Evolutionary conservation across 345 rosid genomes (phyloP).

Genomic region (Citrus glauca): DNA sequence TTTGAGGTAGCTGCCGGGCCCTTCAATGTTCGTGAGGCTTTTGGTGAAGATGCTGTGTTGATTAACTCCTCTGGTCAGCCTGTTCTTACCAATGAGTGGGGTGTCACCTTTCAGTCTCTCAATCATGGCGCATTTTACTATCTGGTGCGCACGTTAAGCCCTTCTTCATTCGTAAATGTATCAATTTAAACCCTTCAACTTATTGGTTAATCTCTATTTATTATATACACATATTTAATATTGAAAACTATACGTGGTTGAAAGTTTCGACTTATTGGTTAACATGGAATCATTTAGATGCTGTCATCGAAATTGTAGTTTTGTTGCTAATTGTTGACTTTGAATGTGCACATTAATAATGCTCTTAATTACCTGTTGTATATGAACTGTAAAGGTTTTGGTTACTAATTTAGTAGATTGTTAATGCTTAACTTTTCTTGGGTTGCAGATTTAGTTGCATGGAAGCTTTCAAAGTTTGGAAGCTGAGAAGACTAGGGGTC

Average conservation of each 20-base stretch:
- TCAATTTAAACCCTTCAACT: background rate
- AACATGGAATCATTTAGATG: background rate
- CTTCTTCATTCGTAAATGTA: background rate
- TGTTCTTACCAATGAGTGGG: conserved; percentile 78
- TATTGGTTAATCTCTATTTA: background rate
- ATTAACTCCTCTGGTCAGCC: conserved; percentile 79
- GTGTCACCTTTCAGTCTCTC: conserved; percentile 71
- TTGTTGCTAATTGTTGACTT: background rate
- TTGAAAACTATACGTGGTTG: background rate
- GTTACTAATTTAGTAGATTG: background rate
- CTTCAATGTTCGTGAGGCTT: conserved; percentile 79
- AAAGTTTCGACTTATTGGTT: background rate
- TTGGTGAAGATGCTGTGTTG: conserved; percentile 75
- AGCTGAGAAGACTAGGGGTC: background rate
- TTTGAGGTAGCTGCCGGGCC: conserved; percentile 67
- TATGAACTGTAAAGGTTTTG: background rate
- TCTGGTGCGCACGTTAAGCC: conserved; percentile 36
- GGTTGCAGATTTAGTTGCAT: conserved; percentile 25
- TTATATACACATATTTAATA: too few species aligned
- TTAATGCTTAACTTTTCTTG: background rate
- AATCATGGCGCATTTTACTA: conserved; percentile 85
- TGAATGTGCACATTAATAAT: background rate
- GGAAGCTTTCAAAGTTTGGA: background rate
- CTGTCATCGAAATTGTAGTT: background rate
- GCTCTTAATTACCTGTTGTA: background rate